Base-by-base conservation (phyloP, 2,329 filamentous ascomycete genomes). In the Plectosphaerella sp. region DNA sequence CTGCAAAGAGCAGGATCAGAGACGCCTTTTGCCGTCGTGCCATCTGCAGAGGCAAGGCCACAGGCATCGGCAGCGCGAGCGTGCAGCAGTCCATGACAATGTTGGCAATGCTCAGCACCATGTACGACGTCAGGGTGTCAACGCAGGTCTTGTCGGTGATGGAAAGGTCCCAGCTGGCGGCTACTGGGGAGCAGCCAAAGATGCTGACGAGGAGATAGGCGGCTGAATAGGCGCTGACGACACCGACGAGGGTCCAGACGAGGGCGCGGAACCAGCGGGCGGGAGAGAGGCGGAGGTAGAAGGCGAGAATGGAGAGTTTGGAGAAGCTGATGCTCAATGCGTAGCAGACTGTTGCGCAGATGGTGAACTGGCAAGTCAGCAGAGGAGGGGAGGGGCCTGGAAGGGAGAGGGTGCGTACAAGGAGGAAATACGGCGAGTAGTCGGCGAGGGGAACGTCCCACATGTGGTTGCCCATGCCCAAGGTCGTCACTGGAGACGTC, bases 161-260 rank as follows among this genome's bases (percentile, higher is more conserved):
- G 5, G 15, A 35, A 4, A 54, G 24, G 15, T 53, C 53, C 39
- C 51, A 53, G 18, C 37, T 41, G 6, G 51, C 47, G 6, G 22
- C n/a, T 10, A 52, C 36, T 1, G 50, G 50, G 4, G n/a, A 39
- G 22, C 50, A 52, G 20, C 42, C 43, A 25, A 48, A 50, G 8
- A 67, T 55, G 48, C 70, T 59, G 16, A 61, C 53, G 50, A 64
- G 63, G 22, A 66, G 37, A 20, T 61, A 58, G 33, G 69, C 57
- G 39, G 71, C 55, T 18, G 61, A 57, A 48, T 65, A 66, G 33
- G 66, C 39, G 22, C 62, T 56, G 35, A 71, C 64, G 28, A 71
- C 20, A 5, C 52, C 53, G 3, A 61, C 62, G n/a, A 71, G 58
- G 10, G 59, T 52, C 15, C 62, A 48, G 15, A 69, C 64, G 16